These are phyloP conservation scores for Phytopythium boreale DNA, from an alignment of 352 stramenopile species.

Conservation along the genomic window DNA sequence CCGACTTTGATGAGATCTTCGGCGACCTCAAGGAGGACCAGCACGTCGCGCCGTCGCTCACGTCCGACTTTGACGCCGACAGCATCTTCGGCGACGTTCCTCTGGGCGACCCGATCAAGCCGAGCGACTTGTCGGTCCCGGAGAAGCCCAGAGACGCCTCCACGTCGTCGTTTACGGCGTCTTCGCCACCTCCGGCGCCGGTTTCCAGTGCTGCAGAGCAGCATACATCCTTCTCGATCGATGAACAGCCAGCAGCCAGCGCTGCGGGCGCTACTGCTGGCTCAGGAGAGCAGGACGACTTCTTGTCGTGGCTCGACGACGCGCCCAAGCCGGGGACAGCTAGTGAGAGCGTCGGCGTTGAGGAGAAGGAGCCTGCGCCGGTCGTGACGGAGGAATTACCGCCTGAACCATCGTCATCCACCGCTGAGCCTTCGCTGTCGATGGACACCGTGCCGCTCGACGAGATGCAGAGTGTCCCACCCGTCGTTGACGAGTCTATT, in stretches of 20 bases:
- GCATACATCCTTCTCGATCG: background rate
- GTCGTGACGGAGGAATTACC: background rate
- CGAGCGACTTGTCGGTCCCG: background rate
- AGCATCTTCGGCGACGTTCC: constrained; percentile 43
- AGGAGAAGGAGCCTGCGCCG: background rate
- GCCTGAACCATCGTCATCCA: background rate
- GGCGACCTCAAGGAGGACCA: constrained; percentile 67
- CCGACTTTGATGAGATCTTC: constrained; percentile 84
- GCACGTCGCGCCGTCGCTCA: constrained; percentile 35
- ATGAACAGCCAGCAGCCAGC: background rate
- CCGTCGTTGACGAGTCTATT: background rate
- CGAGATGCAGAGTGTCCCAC: background rate
- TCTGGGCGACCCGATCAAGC: background rate
- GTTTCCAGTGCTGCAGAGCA: background rate
- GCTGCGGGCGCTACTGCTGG: background rate
- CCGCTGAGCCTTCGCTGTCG: background rate
- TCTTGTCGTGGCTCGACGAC: constrained; percentile 81
- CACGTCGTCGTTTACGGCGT: background rate
- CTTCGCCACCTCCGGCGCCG: background rate
- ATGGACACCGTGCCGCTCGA: background rate
- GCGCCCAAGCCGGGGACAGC: background rate
- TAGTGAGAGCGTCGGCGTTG: background rate
- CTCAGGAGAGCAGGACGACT: constrained; percentile 50
- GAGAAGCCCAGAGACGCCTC: constrained; percentile 1
- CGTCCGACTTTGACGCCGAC: constrained; percentile 46